Percentiles rank a stretch among this genome's conserved stretches.
Conservation (phyloP, 1,284 basidiomycete species). For the Austroboletus niveus region DNA sequence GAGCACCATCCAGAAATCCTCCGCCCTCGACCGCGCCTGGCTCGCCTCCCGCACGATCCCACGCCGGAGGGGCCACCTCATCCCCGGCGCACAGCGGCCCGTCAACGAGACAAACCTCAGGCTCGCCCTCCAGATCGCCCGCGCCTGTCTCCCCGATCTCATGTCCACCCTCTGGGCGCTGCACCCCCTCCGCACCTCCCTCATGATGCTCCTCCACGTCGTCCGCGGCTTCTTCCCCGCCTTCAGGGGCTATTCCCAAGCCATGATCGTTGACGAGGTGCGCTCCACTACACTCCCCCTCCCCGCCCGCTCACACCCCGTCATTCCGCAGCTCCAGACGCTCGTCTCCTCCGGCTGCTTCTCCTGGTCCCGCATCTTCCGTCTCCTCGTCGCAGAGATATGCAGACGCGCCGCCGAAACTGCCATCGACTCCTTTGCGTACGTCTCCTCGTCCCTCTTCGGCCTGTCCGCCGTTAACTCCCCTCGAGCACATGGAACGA, state of each 20-base stretch:
- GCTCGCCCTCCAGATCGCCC: conserved; percentile 55
- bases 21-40: conserved; percentile 57
- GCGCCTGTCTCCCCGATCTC: conserved; percentile 54
- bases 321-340: conserved; percentile 54
- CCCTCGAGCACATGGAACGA: conserved; percentile 61
- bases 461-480: conserved; percentile 16
- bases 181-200: conserved; percentile 62
- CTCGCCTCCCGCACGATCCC: conserved; percentile 55
- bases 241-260: conserved; percentile 79
- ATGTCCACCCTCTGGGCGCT: conserved; percentile 57
- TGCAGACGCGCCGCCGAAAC: conserved; percentile 61
- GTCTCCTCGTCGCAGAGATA: conserved; percentile 59
- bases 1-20: conserved; percentile 5
- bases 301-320: conserved; percentile 1
- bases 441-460: conserved; percentile 35
- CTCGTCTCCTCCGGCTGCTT: conserved; percentile 62
- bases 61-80: conserved; percentile 45
- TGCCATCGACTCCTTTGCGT: conserved; percentile 70
- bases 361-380: conserved; percentile 59
- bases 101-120: conserved; percentile 52
- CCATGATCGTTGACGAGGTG: conserved; percentile 78
- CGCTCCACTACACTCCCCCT: conserved; percentile 16
- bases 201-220: conserved; percentile 67
- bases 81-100: conserved; percentile 65
- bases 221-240: conserved; percentile 72